phyloP scores from a whole-genome alignment of 345 rosid genomes.

The Bruguiera sexangula region DNA sequence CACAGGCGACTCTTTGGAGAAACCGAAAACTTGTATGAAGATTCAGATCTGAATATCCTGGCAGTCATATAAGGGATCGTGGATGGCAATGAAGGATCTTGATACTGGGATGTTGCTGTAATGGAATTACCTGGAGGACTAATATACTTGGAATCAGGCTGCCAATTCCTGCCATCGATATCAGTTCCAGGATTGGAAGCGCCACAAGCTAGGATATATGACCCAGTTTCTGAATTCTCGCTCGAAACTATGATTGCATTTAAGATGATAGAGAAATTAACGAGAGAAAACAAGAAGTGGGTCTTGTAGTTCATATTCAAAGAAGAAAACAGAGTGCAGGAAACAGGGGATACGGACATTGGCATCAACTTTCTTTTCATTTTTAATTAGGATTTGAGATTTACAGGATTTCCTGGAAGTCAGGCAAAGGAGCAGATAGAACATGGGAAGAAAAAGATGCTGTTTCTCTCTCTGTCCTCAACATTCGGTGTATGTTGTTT shows the following conservation, averaged over 20 bases:
- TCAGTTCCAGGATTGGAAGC: conserved; percentile 15
- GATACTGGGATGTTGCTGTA: conserved; percentile 14
- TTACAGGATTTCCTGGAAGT: not conserved
- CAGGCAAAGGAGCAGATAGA: conserved; percentile 10
- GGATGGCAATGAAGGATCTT: conserved; percentile 28
- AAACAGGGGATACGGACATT: conserved; percentile 6
- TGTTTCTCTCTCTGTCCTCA: conserved; percentile 6
- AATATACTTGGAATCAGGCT: conserved; percentile 17
- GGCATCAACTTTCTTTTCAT: not conserved
- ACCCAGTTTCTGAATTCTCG: conserved; percentile 9
- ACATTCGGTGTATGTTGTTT: not conserved
- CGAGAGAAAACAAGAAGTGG: conserved; percentile 4
- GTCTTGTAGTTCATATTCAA: conserved; percentile 12
- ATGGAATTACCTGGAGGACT: conserved; percentile 8
- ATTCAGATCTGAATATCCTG: conserved; percentile 19
- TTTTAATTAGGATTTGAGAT: not conserved
- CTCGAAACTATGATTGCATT: not conserved
- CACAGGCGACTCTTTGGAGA: conserved; percentile 17
- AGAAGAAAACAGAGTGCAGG: not conserved
- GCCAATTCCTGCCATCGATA: conserved; percentile 26
- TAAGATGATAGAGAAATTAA: not conserved
- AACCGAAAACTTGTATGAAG: conserved; percentile 20
- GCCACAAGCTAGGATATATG: conserved; percentile 24
- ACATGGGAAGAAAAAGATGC: conserved; percentile 8
- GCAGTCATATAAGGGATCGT: conserved; percentile 29